Evolutionary conservation across 352 stramenopile genomes (phyloP).

Genomic region (Globisporangium cystogenes): DNA sequence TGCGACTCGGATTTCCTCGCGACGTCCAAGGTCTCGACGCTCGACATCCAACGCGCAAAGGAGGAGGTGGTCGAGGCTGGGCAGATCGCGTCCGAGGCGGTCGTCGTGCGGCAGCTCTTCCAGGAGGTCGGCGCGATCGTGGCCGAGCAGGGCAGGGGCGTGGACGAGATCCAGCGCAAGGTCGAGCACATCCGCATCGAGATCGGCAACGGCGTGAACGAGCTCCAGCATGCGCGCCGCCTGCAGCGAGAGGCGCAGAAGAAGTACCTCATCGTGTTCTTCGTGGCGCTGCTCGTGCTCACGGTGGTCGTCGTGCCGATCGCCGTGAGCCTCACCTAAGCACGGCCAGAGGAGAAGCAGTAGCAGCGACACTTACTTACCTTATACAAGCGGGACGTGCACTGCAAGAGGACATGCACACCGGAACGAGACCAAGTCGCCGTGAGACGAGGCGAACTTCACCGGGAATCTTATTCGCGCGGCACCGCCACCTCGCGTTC

Average conservation of each 20-base stretch:
- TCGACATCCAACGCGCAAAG: constrained; percentile 72
- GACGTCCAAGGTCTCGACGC: constrained; percentile 41
- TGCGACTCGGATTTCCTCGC: constrained; percentile 69
- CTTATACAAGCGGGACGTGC: no score
- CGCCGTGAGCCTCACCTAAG: constrained; percentile 27
- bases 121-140: constrained; percentile 60
- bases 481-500: not conserved
- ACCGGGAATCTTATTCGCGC: not conserved
- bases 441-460: not conserved
- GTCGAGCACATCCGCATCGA: constrained; percentile 66
- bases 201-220: constrained; percentile 68
- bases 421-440: not conserved
- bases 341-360: not conserved
- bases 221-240: constrained; percentile 52
- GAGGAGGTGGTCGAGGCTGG: constrained; percentile 66
- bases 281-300: constrained; percentile 9
- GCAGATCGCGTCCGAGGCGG: constrained; percentile 55
- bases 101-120: constrained; percentile 66
- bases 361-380: no score
- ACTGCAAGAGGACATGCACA: not conserved
- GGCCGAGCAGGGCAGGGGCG: constrained; percentile 54
- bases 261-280: constrained; percentile 33
- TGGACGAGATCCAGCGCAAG: constrained; percentile 69
- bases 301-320: constrained; percentile 48
- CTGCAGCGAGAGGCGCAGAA: constrained; percentile 57